Evolutionary conservation across 768 basidiomycete genomes (phyloP), one percentile per base, ranked within the genome.

Genomic region (Mycena haematopus): DNA sequence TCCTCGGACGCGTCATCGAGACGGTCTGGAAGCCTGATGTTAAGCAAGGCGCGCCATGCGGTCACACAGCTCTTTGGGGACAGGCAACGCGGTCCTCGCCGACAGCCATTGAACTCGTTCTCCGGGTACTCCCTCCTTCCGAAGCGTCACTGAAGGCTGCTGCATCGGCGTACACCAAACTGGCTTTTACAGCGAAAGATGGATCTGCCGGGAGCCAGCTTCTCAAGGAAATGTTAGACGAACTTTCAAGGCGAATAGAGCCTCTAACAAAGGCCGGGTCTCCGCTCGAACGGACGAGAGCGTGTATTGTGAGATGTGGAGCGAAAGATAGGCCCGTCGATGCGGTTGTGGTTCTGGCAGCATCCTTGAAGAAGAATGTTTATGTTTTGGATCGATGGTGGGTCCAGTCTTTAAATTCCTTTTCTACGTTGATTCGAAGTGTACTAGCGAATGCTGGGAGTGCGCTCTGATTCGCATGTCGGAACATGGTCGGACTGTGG

Each of bases 1-100:
- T 45, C 35, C 56, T 56, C 5, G 60, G 64, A 21, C 60, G 66
- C 6, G 53, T 65, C 42, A 38, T 67, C 21, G 63, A 67, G 40
- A 65, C 68, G 7, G 51, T 65, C 44, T 69, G 68, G 68, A 67
- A 56, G 52, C 68, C 66, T 15, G 46, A 67, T 29, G 60, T 69
- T 6, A 40, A 44, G 6, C 52, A 24, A n/a, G 68, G 68, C 15
- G 35, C 52, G 35, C 60, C 68, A 13, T 69, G 68, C 54, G 49
- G 62, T 31, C 68, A 68, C 56, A 60, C 44, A 19, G 59, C 38
- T 44, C 50, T 56, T 19, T 63, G 51, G 61, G 44, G 64, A 44
- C 56, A 31, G 19, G 38, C 44, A 50, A 67, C 57, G 10, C 63
- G 51, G 40, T 52, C 27, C 33, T 67, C 60, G 21, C 54, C 31